These are phyloP conservation scores for Leishmania turanica DNA, from an alignment of 208 protist genomes.

Conservation along the genomic window DNA sequence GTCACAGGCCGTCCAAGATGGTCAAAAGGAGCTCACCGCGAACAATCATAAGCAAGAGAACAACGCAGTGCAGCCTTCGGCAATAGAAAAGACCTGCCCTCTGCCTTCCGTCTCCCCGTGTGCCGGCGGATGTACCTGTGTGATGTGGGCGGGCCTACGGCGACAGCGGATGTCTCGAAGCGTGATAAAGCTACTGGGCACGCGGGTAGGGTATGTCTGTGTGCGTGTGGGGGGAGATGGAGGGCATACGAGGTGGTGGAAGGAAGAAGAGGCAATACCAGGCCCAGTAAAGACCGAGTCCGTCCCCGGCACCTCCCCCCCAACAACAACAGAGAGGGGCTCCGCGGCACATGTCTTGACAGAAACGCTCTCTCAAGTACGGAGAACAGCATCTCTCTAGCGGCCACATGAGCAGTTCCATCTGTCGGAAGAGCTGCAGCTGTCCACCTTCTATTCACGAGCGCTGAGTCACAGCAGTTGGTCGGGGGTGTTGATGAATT, in stretches of 20 bases:
- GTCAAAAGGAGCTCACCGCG: background rate
- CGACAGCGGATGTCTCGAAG: background rate
- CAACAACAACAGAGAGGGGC: background rate
- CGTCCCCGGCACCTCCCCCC: too few relatives aligned
- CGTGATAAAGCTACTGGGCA: background rate
- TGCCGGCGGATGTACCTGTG: background rate
- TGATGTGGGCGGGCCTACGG: background rate
- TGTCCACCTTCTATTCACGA: background rate
- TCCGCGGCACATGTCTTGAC: background rate
- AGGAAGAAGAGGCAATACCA: background rate
- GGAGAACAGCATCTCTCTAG: background rate
- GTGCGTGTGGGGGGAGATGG: too few relatives aligned
- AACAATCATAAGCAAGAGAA: background rate
- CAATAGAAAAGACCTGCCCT: background rate
- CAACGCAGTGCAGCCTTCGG: too few relatives aligned
- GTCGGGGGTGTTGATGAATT: background rate
- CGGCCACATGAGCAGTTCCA: background rate
- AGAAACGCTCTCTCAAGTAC: background rate
- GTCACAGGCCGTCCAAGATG: background rate
- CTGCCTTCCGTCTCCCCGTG: background rate
- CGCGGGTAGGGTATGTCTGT: background rate
- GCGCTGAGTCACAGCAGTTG: background rate
- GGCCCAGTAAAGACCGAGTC: background rate
- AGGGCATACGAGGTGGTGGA: background rate
- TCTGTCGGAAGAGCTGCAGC: background rate